phyloP scores from a whole-genome alignment of 768 basidiomycete genomes.

The Mycena chlorophos region DNA sequence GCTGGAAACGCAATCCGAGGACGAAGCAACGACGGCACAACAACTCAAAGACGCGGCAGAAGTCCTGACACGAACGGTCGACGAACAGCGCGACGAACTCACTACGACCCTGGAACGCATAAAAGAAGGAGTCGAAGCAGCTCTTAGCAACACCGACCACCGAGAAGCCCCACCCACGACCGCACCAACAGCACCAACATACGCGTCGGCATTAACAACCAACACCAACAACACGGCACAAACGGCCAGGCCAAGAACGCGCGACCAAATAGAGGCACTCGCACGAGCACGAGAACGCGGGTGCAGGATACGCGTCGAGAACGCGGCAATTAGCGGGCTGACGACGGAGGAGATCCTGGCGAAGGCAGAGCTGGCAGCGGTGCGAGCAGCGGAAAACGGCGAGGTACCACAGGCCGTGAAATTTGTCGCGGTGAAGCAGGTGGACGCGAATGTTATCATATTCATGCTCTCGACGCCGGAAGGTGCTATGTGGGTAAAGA shows the following conservation, averaged over 20 bases:
- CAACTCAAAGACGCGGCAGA: neutral
- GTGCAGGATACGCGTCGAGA: neutral
- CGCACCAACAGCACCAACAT: neutral
- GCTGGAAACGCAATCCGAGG: neutral
- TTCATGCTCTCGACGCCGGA: neutral
- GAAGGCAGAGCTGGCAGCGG: constrained; percentile 15
- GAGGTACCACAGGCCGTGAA: neutral
- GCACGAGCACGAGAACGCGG: neutral
- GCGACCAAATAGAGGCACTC: neutral
- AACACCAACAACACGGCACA: neutral
- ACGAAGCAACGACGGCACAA: neutral
- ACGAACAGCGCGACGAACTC: constrained; percentile 1
- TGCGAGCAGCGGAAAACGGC: neutral
- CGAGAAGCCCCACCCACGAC: neutral
- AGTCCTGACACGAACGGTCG: neutral
- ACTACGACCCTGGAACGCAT: too few species aligned
- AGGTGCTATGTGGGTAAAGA: neutral
- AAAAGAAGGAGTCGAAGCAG: neutral
- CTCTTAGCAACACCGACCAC: neutral
- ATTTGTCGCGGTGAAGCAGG: constrained; percentile 15
- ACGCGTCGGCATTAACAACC: too few species aligned
- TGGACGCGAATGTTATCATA: constrained; percentile 2
- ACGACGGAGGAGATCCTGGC: constrained; percentile 12
- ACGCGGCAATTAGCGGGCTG: neutral
- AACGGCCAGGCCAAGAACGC: neutral